Evolutionary conservation across 2,329 filamentous ascomycete species (phyloP).

Genomic region (Plenodomus tracheiphilus): DNA sequence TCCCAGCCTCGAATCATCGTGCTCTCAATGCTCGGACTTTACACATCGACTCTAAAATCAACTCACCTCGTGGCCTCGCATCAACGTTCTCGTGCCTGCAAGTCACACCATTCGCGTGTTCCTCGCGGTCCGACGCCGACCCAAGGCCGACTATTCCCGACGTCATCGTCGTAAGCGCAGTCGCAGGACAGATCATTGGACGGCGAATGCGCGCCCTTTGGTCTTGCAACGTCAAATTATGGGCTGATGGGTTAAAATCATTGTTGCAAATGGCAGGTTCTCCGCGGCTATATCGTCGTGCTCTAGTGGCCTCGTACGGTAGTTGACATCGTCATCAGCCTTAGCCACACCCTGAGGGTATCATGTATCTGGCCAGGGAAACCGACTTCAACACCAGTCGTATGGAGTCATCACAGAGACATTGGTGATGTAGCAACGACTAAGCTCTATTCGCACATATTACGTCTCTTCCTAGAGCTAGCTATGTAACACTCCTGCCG

Average conservation of each 20-base stretch:
- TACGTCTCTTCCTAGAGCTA: not conserved
- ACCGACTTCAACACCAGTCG: no score
- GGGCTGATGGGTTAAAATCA: not conserved
- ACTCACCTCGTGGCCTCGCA: not conserved
- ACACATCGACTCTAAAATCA: not conserved
- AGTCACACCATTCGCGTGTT: not conserved
- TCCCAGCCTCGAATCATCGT: not conserved
- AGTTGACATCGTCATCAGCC: no score
- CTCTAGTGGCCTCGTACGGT: no score
- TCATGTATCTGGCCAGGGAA: no score
- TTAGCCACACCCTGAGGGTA: no score
- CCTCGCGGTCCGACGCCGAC: no score
- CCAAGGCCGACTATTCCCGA: not conserved
- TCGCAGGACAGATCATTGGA: not conserved
- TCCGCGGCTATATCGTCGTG: no score
- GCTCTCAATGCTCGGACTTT: not conserved
- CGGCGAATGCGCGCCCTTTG: not conserved
- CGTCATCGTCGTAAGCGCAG: not conserved
- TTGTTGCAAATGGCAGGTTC: not conserved
- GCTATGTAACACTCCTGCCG: not conserved
- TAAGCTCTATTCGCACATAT: not conserved
- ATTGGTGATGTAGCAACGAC: no score
- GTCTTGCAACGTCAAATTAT: not conserved
- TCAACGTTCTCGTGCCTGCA: not conserved
- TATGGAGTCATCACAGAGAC: no score